phyloP scores from a whole-genome alignment of 495 filamentous ascomycete species.

The Diplogelasinospora grovesii region DNA sequence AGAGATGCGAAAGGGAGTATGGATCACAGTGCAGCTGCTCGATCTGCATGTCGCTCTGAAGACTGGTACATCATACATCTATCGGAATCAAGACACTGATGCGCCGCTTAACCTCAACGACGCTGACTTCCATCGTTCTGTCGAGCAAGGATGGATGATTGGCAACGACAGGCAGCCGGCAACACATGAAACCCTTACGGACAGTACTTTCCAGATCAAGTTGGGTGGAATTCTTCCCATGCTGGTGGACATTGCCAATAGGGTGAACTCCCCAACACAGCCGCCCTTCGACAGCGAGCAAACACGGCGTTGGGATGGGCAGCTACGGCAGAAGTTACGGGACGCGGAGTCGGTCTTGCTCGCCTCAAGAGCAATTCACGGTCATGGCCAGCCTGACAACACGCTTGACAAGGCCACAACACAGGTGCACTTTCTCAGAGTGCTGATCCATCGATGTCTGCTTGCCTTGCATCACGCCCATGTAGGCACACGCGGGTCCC shows the following conservation, averaged over 20 bases:
- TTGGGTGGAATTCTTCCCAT: constrained; percentile 12
- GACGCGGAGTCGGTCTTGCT: constrained; percentile 9
- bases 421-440: constrained; percentile 15
- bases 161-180: constrained; percentile 4
- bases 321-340: constrained; percentile 13
- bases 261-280: constrained; percentile 16
- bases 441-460: constrained; percentile 16
- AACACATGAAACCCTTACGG: constrained; percentile 1
- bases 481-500: constrained; percentile 3
- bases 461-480: constrained; percentile 16
- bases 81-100: constrained; percentile 13
- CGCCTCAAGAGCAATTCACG: too few relatives aligned
- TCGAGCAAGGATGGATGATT: constrained; percentile 15
- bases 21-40: constrained; percentile 32
- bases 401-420: constrained; percentile 1
- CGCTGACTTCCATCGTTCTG: constrained; percentile 8
- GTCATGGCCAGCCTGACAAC: constrained; percentile 2
- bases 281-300: constrained; percentile 7
- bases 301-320: constrained; percentile 10
- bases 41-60: constrained; percentile 33
- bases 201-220: constrained; percentile 18
- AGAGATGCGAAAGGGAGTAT: constrained; percentile 39
- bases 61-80: constrained; percentile 23
- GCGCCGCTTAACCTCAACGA: constrained; percentile 17
- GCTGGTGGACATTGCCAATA: constrained; percentile 11